A percentile compares a stretch with the other conserved stretches of the same genome.
Evolutionary conservation across 148 eudicot genomes (phyloP).

Genomic region (Chenopodium berlandieri): DNA sequence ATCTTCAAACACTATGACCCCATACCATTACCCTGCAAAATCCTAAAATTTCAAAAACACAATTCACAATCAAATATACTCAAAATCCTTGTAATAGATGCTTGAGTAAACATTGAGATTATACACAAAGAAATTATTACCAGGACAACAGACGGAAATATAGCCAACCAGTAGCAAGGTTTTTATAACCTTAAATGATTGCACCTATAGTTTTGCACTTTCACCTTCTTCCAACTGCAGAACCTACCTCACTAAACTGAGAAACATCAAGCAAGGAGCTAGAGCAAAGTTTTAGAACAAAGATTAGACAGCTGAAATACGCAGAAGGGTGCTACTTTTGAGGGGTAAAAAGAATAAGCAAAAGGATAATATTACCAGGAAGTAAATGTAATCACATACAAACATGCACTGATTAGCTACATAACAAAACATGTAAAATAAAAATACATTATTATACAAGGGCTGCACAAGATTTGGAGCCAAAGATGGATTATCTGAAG

Average conservation of each 20-base stretch:
- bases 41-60: background rate
- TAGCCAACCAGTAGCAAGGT: background rate
- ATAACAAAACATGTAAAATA: background rate
- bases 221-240: background rate
- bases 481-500: background rate
- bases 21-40: background rate
- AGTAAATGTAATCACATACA: background rate
- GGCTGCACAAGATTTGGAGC: background rate
- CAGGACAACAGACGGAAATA: background rate
- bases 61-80: background rate
- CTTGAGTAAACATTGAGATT: background rate
- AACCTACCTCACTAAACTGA: background rate
- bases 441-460: background rate
- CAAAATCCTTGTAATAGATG: background rate
- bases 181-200: background rate
- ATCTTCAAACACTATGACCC: background rate
- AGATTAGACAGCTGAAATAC: background rate
- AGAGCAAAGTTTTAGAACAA: background rate
- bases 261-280: background rate
- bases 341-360: background rate
- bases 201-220: background rate
- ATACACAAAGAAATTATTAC: background rate
- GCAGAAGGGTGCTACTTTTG: background rate
- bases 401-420: background rate
- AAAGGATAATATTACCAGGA: background rate